Evolutionary conservation across 345 rosid genomes (phyloP).

Genomic region (Aurinia saxatilis): DNA sequence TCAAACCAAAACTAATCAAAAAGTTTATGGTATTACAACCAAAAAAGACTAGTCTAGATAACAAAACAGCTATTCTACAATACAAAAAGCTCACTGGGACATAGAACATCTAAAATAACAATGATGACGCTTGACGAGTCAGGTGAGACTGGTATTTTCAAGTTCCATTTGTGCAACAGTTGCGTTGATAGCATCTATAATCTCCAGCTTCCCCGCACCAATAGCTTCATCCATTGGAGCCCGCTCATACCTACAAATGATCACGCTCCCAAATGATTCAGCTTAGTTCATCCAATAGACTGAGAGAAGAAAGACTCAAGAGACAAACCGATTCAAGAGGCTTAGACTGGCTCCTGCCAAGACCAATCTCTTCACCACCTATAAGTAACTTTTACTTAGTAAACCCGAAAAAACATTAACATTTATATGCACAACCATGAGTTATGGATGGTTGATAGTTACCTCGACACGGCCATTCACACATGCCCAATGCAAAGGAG

Average conservation of each 20-base stretch:
- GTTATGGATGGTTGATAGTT: constrained; percentile 10
- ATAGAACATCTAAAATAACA: not conserved
- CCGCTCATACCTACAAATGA: constrained; percentile 60
- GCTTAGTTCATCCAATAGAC: not conserved
- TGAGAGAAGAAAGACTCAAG: not conserved
- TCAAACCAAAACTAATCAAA: not conserved
- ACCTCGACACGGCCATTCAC: constrained; percentile 84
- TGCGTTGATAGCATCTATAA: constrained; percentile 54
- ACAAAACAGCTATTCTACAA: constrained; percentile 1
- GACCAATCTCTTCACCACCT: constrained; percentile 77
- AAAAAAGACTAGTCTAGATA: not conserved
- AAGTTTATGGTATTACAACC: not conserved
- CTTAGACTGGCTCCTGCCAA: constrained; percentile 71
- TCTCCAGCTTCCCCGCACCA: constrained; percentile 55
- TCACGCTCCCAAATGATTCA: not conserved
- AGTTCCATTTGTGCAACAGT: constrained; percentile 66
- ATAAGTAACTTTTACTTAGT: constrained; percentile 5
- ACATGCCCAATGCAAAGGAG: constrained; percentile 92
- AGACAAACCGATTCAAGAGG: constrained; percentile 57
- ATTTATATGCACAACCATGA: not conserved
- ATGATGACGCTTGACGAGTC: not conserved
- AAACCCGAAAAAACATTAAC: not conserved
- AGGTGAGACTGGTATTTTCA: constrained; percentile 39
- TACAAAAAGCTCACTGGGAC: not conserved
- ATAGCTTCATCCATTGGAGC: constrained; percentile 82